phyloP scores from a whole-genome alignment of 805 yeast species.

The Myxozyma mucilagina region DNA sequence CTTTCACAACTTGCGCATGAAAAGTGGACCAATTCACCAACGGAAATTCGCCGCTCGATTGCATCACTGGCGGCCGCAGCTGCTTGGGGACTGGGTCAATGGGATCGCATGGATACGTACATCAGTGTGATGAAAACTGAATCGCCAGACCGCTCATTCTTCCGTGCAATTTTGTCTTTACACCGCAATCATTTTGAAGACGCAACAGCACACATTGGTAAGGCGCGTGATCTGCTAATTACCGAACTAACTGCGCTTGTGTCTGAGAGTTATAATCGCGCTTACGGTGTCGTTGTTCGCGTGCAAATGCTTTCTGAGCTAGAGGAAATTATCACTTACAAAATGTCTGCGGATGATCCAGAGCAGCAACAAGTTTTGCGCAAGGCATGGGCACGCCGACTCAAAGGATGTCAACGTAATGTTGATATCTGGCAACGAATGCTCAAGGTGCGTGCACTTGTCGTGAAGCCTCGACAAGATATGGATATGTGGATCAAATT shows the following conservation, averaged over 20 bases:
- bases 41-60: slow-evolving; percentile 74
- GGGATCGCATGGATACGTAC: slow-evolving; percentile 94
- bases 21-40: slow-evolving; percentile 75
- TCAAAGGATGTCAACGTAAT: slow-evolving; percentile 91
- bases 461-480: slow-evolving; percentile 91
- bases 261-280: slow-evolving; percentile 93
- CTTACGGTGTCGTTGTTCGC: slow-evolving; percentile 93
- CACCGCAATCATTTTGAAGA: slow-evolving; percentile 84
- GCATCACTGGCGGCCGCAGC: slow-evolving; percentile 99
- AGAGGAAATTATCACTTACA: slow-evolving; percentile 90
- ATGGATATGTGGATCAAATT: slow-evolving; percentile 98
- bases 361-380: slow-evolving; percentile 77
- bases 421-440: slow-evolving; percentile 99
- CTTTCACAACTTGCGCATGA: slow-evolving; percentile 79
- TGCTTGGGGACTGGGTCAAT: slow-evolving; percentile 95
- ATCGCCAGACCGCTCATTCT: slow-evolving; percentile 93
- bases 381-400: slow-evolving; percentile 89
- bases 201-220: slow-evolving; percentile 73
- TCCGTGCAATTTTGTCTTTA: slow-evolving; percentile 82
- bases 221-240: slow-evolving; percentile 84
- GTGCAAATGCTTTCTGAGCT: slow-evolving; percentile 96
- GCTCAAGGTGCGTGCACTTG: slow-evolving; percentile 88
- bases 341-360: slow-evolving; percentile 77
- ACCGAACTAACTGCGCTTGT: slow-evolving; percentile 94
- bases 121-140: slow-evolving; percentile 86